These are phyloP conservation scores for Mycena galericulata DNA, from an alignment of 768 basidiomycete species.

Conservation along the genomic window DNA sequence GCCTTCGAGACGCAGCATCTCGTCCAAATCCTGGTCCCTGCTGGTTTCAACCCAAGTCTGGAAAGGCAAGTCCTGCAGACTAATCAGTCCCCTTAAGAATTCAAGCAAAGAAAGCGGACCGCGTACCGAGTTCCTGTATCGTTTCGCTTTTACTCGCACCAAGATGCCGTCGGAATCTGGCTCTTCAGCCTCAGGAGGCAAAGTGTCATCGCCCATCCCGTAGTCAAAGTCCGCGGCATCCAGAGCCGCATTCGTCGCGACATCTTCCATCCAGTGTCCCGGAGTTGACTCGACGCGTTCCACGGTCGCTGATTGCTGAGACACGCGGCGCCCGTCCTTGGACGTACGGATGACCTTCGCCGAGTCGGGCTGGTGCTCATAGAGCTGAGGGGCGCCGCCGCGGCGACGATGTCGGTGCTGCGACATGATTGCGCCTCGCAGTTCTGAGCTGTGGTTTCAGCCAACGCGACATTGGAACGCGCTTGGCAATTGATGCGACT, in stretches of 20 bases:
- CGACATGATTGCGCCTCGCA: no score
- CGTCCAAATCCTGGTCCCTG: no score
- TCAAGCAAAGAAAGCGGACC: no score
- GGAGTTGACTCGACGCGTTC: neutral
- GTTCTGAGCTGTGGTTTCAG: no score
- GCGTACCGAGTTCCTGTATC: conserved; percentile 1
- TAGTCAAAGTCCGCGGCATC: conserved; percentile 7
- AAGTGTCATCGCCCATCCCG: neutral
- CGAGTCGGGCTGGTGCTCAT: neutral
- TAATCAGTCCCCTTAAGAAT: no score
- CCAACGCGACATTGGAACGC: no score
- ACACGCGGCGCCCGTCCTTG: neutral
- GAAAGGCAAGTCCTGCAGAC: no score
- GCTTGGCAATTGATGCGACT: no score
- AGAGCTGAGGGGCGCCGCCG: neutral
- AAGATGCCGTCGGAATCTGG: neutral
- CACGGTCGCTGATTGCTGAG: neutral
- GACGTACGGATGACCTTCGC: neutral
- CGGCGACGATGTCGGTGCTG: neutral
- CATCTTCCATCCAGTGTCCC: neutral
- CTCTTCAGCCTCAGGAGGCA: neutral
- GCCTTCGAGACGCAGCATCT: no score
- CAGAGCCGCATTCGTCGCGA: neutral
- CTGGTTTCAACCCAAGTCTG: no score
- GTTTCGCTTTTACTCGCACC: neutral